Percentiles rank a stretch among this genome's conserved stretches.
These are phyloP conservation scores for Pleurotus djamor DNA, from an alignment of 768 basidiomycete genomes.

Conservation along the genomic window DNA sequence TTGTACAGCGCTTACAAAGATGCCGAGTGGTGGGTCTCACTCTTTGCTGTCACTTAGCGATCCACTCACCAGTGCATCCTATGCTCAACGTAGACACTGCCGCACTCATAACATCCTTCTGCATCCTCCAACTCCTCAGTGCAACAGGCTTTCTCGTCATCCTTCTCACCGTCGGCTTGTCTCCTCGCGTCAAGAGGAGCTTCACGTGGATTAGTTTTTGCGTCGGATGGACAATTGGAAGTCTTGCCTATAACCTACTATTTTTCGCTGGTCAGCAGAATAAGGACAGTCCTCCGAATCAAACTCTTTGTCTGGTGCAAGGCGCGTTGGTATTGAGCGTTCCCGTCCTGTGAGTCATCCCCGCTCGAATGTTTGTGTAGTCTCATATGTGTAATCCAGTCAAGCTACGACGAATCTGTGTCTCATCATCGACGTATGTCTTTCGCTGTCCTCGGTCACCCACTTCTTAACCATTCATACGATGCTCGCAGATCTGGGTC, in stretches of 20 bases:
- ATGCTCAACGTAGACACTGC: not conserved
- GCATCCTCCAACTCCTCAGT: not conserved
- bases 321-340: not conserved
- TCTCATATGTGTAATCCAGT: not conserved
- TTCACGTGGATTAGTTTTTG: not conserved
- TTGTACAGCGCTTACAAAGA: not conserved
- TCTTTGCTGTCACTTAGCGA: not conserved
- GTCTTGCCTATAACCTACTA: not conserved
- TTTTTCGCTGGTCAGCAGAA: not conserved
- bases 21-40: not conserved
- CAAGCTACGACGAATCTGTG: constrained; percentile 3
- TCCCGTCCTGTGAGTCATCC: not conserved
- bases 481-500: not conserved
- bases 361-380: not conserved
- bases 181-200: not conserved
- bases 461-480: not conserved
- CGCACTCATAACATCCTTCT: not conserved
- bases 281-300: not conserved
- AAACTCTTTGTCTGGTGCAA: not conserved
- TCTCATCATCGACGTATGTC: not conserved
- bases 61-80: not conserved
- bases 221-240: not conserved
- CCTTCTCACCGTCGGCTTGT: not conserved
- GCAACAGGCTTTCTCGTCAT: not conserved
- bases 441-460: not conserved